These are phyloP conservation scores for Schizochytrium sp. DNA, from an alignment of 108 stramenopile species.

Conservation along the genomic window DNA sequence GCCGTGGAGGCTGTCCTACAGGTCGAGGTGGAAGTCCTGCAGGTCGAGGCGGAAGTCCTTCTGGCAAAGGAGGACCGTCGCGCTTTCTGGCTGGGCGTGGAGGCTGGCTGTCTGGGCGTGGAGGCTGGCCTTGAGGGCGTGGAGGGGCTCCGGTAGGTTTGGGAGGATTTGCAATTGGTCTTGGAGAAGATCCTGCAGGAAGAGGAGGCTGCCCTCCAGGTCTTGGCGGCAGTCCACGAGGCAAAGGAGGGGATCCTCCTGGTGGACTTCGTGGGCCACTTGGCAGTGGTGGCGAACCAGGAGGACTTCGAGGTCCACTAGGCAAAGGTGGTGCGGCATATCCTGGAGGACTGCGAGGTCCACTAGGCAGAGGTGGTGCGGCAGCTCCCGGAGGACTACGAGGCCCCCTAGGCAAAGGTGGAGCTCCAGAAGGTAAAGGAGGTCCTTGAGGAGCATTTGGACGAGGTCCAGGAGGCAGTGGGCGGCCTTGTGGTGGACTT, in stretches of 20 bases:
- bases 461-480: background rate
- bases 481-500: background rate
- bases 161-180: background rate
- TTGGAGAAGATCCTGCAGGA: slow-evolving; percentile 18
- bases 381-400: background rate
- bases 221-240: background rate
- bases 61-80: background rate
- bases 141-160: background rate
- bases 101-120: background rate
- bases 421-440: slow-evolving; percentile 21
- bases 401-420: background rate
- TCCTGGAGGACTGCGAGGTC: background rate
- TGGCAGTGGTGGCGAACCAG: background rate
- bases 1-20: slow-evolving; percentile 9
- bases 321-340: background rate
- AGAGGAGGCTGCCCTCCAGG: background rate
- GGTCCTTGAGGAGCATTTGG: background rate
- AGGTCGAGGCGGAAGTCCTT: background rate
- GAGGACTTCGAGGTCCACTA: background rate
- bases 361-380: background rate
- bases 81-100: background rate
- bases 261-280: slow-evolving; percentile 16
- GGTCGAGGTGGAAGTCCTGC: slow-evolving; percentile 13
- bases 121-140: background rate
- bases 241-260: background rate